These are phyloP conservation scores for Aspergillus incahuasiensis DNA, from an alignment of 495 filamentous ascomycete genomes.

Conservation along the genomic window DNA sequence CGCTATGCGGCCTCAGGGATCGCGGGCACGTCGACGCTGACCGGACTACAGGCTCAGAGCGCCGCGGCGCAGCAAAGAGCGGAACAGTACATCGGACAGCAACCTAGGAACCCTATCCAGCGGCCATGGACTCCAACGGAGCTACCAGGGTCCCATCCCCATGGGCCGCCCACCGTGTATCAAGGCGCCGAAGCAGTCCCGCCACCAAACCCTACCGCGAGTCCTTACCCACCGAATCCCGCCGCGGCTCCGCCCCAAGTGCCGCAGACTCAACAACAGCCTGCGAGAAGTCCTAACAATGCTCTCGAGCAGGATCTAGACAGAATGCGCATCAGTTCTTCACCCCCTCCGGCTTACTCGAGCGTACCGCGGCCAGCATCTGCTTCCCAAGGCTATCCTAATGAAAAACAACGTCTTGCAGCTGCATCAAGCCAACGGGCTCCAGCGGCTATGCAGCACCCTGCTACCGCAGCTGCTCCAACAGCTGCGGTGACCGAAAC, in stretches of 20 bases:
- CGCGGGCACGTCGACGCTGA: conserved; percentile 75
- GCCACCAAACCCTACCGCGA: conserved; percentile 23
- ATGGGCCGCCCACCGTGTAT: conserved; percentile 90
- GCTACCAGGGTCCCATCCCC: conserved; percentile 77
- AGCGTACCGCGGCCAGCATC: conserved; percentile 56
- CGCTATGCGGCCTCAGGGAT: conserved; percentile 86
- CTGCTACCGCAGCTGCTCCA: conserved; percentile 18
- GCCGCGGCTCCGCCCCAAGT: conserved; percentile 24
- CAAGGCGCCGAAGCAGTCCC: conserved; percentile 67
- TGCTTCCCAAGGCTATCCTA: conserved; percentile 60
- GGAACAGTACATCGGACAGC: conserved; percentile 63
- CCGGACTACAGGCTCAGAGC: conserved; percentile 72
- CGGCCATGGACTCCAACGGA: conserved; percentile 97
- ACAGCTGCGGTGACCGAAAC: conserved; percentile 28
- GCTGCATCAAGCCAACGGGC: conserved; percentile 21
- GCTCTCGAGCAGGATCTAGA: conserved; percentile 84
- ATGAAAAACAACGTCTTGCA: conserved; percentile 61
- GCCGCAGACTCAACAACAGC: conserved; percentile 28
- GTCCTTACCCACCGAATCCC: conserved; percentile 28
- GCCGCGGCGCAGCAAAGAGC: conserved; percentile 74
- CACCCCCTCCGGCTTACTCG: conserved; percentile 89
- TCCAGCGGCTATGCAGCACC: conserved; percentile 23
- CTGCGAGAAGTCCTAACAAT: conserved; percentile 39
- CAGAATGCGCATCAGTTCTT: conserved; percentile 75
- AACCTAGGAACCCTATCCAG: conserved; percentile 44